These are phyloP conservation scores for Colletotrichum godetiae DNA, from an alignment of 2,329 filamentous ascomycete species.

Conservation along the genomic window DNA sequence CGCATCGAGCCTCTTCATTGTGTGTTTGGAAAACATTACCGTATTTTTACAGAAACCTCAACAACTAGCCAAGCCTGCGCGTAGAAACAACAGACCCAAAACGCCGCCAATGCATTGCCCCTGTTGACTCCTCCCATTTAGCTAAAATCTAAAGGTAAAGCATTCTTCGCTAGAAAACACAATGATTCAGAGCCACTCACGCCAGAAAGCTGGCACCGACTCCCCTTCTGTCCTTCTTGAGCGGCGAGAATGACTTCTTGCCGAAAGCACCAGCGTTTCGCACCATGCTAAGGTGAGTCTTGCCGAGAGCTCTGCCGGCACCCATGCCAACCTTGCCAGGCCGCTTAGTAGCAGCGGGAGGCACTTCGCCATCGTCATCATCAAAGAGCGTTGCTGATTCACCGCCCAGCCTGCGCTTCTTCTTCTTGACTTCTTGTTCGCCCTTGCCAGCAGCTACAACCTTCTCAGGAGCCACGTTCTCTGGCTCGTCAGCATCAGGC, in stretches of 20 bases:
- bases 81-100: background rate
- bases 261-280: slow-evolving; percentile 58
- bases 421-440: slow-evolving; percentile 64
- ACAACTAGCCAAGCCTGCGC: background rate
- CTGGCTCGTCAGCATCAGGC: slow-evolving; percentile 40
- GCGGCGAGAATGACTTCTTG: slow-evolving; percentile 72
- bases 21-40: background rate
- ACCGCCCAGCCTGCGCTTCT: slow-evolving; percentile 79
- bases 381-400: slow-evolving; percentile 75
- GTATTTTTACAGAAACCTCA: slow-evolving; percentile 6
- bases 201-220: slow-evolving; percentile 71
- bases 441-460: slow-evolving; percentile 37
- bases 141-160: background rate
- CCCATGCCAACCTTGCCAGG: slow-evolving; percentile 48
- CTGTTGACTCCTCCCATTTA: background rate
- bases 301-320: slow-evolving; percentile 37
- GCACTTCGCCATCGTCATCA: slow-evolving; percentile 68
- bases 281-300: slow-evolving; percentile 52
- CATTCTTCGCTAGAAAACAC: background rate
- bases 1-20: slow-evolving; percentile 7
- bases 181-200: slow-evolving; percentile 39
- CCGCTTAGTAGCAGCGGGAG: slow-evolving; percentile 40
- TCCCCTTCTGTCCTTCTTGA: slow-evolving; percentile 77
- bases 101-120: slow-evolving; percentile 29
- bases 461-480: slow-evolving; percentile 45